Conservation (phyloP, 495 filamentous ascomycete genomes). For the Pseudevernia furfuracea region DNA sequence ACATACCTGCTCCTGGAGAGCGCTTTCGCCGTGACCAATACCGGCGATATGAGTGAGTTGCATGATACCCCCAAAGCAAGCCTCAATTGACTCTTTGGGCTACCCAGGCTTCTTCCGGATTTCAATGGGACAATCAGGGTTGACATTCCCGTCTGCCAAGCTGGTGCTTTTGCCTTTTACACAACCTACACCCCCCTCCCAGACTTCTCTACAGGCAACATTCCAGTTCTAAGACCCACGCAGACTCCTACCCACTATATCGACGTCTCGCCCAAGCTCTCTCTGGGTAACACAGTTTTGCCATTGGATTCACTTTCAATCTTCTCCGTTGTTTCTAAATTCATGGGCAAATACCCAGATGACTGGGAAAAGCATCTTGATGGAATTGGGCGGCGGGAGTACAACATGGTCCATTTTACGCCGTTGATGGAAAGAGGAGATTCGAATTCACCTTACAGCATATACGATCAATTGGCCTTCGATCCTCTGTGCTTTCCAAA, state of each 20-base stretch:
- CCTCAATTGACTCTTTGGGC: constrained; percentile 25
- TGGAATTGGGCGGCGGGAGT: constrained; percentile 80
- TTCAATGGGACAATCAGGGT: constrained; percentile 90
- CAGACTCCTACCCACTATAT: constrained; percentile 76
- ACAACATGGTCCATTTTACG: constrained; percentile 99
- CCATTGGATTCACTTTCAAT: constrained; percentile 82
- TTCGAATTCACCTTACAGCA: constrained; percentile 95
- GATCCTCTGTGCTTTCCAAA: constrained; percentile 75
- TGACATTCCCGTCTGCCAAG: constrained; percentile 69
- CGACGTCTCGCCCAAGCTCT: constrained; percentile 80
- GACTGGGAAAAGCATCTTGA: constrained; percentile 84
- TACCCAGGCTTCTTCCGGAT: constrained; percentile 68
- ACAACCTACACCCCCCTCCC: constrained; percentile 86
- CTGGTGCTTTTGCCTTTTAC: constrained; percentile 96
- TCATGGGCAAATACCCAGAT: constrained; percentile 84
- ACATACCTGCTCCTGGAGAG: constrained; percentile 70
- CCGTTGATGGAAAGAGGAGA: constrained; percentile 80
- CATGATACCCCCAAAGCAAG: constrained; percentile 1
- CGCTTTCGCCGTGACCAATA: constrained; percentile 71
- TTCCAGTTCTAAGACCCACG: constrained; percentile 47
- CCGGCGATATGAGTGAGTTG: constrained; percentile 73
- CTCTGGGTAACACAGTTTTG: constrained; percentile 57
- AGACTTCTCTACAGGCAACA: constrained; percentile 54
- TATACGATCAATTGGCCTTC: constrained; percentile 85
- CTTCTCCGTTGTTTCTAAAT: constrained; percentile 94